Conservation (phyloP, 2,329 filamentous ascomycete species). For the Amphichorda felina region DNA sequence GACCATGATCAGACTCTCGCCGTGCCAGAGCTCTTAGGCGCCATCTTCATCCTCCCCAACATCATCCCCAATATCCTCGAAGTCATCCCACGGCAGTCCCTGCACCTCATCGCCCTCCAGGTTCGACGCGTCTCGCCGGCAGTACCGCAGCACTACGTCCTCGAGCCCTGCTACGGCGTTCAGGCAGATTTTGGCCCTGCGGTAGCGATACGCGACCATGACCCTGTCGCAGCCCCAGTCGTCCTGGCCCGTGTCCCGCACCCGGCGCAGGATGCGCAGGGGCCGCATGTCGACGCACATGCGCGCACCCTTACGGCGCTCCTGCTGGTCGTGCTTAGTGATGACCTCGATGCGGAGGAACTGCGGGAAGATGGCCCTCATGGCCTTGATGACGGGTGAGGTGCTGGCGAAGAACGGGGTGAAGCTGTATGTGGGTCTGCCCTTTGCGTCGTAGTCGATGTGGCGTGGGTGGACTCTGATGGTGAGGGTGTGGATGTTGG, state of each 20-base stretch:
- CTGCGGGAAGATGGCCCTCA: slow-evolving; percentile 21
- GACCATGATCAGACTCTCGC: too few species aligned
- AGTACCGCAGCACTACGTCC: neutral
- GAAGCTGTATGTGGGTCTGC: slow-evolving; percentile 17
- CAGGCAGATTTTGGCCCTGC: neutral
- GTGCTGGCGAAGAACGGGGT: slow-evolving; percentile 20
- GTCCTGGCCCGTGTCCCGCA: neutral
- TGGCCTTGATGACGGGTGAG: slow-evolving; percentile 16
- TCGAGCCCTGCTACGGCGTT: neutral
- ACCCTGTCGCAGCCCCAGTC: neutral
- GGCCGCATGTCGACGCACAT: neutral
- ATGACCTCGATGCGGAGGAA: slow-evolving; percentile 21
- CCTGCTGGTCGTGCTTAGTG: neutral
- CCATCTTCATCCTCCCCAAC: too few species aligned
- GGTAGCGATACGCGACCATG: neutral
- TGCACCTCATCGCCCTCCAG: too few species aligned
- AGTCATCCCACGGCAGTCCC: too few species aligned
- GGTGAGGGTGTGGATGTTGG: slow-evolving; percentile 26
- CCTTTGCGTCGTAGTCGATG: neutral
- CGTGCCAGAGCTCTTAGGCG: too few species aligned
- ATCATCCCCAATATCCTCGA: too few species aligned
- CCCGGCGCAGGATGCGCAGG: neutral
- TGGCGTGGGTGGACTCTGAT: slow-evolving; percentile 20
- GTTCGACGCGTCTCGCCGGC: too few species aligned
- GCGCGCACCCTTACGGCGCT: neutral